Conservation (phyloP, 2,329 filamentous ascomycete species). For the Thielaviopsis euricoi region DNA sequence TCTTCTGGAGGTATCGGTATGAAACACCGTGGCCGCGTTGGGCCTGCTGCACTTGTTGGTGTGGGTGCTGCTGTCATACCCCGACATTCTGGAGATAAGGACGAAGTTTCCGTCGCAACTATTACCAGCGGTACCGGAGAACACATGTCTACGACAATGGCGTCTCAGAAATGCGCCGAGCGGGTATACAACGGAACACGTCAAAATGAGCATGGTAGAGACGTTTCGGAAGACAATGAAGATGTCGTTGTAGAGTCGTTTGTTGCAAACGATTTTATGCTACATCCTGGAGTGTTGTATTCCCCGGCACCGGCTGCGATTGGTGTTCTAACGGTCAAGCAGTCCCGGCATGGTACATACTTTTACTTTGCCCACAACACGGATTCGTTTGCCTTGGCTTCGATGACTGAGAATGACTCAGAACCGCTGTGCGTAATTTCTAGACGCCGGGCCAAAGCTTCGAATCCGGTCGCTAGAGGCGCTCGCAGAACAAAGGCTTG, state of each 20-base stretch:
- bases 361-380: conserved; percentile 96
- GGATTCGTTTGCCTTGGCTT: conserved; percentile 71
- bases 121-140: conserved; percentile 93
- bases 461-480: conserved; percentile 31
- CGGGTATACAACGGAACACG: conserved; percentile 59
- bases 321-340: conserved; percentile 81
- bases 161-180: conserved; percentile 72
- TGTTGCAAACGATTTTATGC: conserved; percentile 81
- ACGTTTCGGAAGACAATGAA: conserved; percentile 58
- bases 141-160: conserved; percentile 93
- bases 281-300: conserved; percentile 66
- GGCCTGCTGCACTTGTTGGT: conserved; percentile 82
- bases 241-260: conserved; percentile 58
- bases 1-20: conserved; percentile 97
- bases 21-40: conserved; percentile 86
- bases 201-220: conserved; percentile 41
- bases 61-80: conserved; percentile 86
- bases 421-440: conserved; percentile 67
- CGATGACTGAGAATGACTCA: conserved; percentile 65
- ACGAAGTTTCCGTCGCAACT: conserved; percentile 55
- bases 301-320: conserved; percentile 78
- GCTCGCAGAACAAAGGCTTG: conserved; percentile 27
- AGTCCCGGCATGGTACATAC: conserved; percentile 56
- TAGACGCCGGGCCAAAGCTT: conserved; percentile 40
- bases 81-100: conserved; percentile 49